These are phyloP conservation scores for Articulospora tetracladia DNA, from an alignment of 495 filamentous ascomycete genomes.

Conservation along the genomic window DNA sequence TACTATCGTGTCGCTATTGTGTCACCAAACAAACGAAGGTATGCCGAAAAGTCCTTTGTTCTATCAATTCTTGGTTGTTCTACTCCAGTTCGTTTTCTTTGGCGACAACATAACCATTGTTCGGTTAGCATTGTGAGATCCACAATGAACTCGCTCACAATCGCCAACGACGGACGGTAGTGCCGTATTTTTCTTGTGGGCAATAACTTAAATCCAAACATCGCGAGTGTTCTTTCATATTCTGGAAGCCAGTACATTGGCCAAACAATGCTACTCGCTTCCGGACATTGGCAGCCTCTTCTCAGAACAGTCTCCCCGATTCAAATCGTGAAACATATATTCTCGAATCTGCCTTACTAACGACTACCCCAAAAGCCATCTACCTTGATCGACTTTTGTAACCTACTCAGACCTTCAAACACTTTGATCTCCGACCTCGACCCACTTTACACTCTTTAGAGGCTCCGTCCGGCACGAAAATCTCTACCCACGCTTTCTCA, in stretches of 20 bases:
- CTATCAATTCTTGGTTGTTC: background rate
- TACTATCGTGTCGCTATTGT: background rate
- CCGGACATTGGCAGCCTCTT: background rate
- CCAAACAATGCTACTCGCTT: background rate
- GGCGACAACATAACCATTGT: background rate
- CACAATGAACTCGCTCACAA: slow-evolving; percentile 2
- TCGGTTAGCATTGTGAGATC: background rate
- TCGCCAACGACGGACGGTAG: background rate
- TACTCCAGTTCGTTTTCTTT: background rate
- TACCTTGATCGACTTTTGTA: background rate
- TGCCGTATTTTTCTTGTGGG: no score
- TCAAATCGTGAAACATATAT: background rate
- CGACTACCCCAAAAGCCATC: background rate
- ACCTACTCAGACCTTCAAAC: background rate
- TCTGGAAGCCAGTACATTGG: background rate
- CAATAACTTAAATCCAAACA: background rate
- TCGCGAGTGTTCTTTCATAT: background rate
- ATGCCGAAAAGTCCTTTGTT: background rate
- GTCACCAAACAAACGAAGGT: background rate
- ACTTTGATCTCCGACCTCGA: background rate
- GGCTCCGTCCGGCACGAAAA: slow-evolving; percentile 21
- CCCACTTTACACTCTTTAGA: background rate
- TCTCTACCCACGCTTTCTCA: slow-evolving; percentile 12
- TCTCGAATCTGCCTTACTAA: background rate
- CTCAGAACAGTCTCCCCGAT: background rate